Evolutionary conservation across 768 basidiomycete species (phyloP).

Genomic region (Leccinum disarticulatum): DNA sequence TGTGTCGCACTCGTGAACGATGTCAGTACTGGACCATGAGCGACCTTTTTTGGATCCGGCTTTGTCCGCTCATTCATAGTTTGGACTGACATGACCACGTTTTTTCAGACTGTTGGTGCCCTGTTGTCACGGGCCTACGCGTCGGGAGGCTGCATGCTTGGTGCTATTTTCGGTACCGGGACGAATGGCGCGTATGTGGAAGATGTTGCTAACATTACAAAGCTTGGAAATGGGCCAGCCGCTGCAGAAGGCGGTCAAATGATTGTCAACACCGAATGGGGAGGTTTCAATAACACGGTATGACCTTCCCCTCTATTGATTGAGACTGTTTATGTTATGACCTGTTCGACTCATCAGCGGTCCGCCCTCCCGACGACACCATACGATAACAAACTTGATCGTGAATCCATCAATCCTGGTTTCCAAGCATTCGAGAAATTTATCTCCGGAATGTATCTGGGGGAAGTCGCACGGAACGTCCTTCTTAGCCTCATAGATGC

Average conservation of each 20-base stretch:
- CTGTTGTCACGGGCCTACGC: constrained; percentile 91
- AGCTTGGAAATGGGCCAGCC: constrained; percentile 66
- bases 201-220: constrained; percentile 78
- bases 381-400: constrained; percentile 90
- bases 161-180: constrained; percentile 95
- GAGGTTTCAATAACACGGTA: constrained; percentile 93
- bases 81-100: constrained; percentile 9
- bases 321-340: neutral
- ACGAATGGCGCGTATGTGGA: constrained; percentile 99
- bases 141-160: constrained; percentile 85
- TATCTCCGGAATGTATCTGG: constrained; percentile 98
- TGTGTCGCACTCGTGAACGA: constrained; percentile 95
- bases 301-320: constrained; percentile 25
- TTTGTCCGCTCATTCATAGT: neutral
- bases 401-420: constrained; percentile 89
- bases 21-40: constrained; percentile 54
- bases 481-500: constrained; percentile 81
- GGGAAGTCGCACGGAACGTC: constrained; percentile 87
- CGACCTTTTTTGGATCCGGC: neutral
- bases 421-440: constrained; percentile 97
- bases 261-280: constrained; percentile 99
- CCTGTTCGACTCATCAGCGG: constrained; percentile 48
- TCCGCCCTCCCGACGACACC: constrained; percentile 82
- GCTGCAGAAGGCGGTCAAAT: constrained; percentile 69
- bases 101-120: constrained; percentile 85